Base-by-base conservation (phyloP, 2,329 filamentous ascomycete species). In the Amphichorda felina region DNA sequence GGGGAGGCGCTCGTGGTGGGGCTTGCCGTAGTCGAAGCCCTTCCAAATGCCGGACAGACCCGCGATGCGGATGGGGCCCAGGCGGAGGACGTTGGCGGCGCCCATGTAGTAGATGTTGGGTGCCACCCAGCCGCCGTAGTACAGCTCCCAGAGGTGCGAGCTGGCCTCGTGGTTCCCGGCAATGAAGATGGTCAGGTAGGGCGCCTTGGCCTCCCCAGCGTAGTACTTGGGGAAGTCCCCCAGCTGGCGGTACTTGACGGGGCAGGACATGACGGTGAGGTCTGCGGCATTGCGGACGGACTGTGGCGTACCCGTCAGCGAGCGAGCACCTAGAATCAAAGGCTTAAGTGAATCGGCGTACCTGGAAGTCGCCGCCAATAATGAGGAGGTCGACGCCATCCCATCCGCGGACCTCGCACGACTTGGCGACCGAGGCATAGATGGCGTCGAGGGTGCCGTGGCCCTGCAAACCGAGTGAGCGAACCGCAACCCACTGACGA, bases 71-170 rank as follows among this genome's bases (percentile, higher is more conserved):
- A 98, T 61, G 2, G 84, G 81, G 0, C 89, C 89, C 22, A 93
- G 66, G 14, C 81, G 79, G 28, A 98, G 55, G 8, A 98, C 79
- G 51, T 94, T 95, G 40, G 91, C 86, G 24, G 87, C 85, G 33
- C 91, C 91, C 55, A 96, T 71, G 60, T 95, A 98, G 66, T 95
- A 98, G 43, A 98, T 96, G 46, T 91, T 94, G 8, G 86, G 87
- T 7, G 89, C 89, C 5, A 86, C 91, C 91, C 91, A 98, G 34
- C 91, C 91, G 35, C 91, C 91, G 53, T 96, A 94, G 62, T 85
- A 94, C 1, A 98, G 72, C 59, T 98, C 91, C 66, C 79, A 91
- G 5, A 94, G 65, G 57, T 96, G 78, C 34, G 83, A 87, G 49
- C 83, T 83, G 1, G 91, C 89, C 61, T 98, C 91, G 50, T 98